Base-by-base conservation (phyloP, 2,329 filamentous ascomycete genomes). In the Apiospora sp. region DNA sequence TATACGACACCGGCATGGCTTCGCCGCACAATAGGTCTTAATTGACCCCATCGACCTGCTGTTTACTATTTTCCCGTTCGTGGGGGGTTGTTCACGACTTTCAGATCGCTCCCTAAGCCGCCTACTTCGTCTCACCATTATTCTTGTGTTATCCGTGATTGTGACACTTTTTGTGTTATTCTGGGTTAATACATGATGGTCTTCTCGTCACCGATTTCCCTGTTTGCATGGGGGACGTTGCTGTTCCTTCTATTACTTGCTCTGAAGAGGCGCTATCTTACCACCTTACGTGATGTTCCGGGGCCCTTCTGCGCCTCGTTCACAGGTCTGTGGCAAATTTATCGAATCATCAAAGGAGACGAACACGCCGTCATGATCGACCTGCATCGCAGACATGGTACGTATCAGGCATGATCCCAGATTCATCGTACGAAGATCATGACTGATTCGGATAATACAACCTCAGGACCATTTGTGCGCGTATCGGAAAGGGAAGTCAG, bases 271-370 rank as follows among this genome's bases (percentile, higher is more conserved):
- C 77, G 79, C 43, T 73, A 68, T 24, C 44, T 68, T 1, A 54
- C 37, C 1, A 37, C 69, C 3, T 51, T 73, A 27, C 49, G 69
- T n/a, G 67, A 84, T 69, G 80, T 85, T 12, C 83, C 84, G 0
- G 84, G 84, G 0, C 84, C 84, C 0, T 83, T 83, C 48, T 69
- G 81, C n/a, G 84, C 83, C 8, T 83, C 82, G 1, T 81, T 85
- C 72, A 81, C 84, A 0, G 79, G 79, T 24, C 71, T 83, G 3
- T 86, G 84, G 84, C 80, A 83, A 69, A 75, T 85, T 34, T 79
- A 76, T 49, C 81, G 82, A 12, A 78, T 83, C 4, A 76, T 77
- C 49, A 82, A 80, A 44, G 84, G 84, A 0, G 80, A 85, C 49
- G 79, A 78, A 4, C 82, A 85, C 71, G 73, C 77, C 27, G 80